Evolutionary conservation across 805 yeast species (phyloP).

Genomic region (Torulaspora delbrueckii): DNA sequence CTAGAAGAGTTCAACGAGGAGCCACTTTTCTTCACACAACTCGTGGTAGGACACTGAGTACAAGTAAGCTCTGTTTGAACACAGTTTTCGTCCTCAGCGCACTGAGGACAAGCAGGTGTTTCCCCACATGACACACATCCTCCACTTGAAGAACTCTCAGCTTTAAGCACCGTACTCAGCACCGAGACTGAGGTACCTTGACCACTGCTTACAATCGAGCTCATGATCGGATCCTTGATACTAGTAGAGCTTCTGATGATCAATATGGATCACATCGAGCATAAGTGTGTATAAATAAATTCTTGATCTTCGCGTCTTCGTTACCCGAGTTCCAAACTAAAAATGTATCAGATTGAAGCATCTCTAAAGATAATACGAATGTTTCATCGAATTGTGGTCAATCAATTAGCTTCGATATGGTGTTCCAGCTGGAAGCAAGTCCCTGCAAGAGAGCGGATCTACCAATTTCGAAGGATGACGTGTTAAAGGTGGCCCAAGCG

Average conservation of each 20-base stretch:
- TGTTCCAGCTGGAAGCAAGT: slow-evolving; percentile 1
- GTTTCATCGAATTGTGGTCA: background rate
- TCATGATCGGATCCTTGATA: slow-evolving; percentile 2
- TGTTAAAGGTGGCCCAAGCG: slow-evolving; percentile 22
- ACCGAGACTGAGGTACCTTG: slow-evolving; percentile 1
- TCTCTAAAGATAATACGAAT: background rate
- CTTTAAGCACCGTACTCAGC: slow-evolving; percentile 1
- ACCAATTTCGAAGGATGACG: slow-evolving; percentile 13
- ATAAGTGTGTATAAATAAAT: background rate
- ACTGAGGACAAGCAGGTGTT: slow-evolving; percentile 49
- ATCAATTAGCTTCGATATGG: background rate
- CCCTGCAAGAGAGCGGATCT: slow-evolving; percentile 14
- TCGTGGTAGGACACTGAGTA: slow-evolving; percentile 48
- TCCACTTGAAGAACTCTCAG: slow-evolving; percentile 14
- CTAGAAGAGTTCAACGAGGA: slow-evolving; percentile 13
- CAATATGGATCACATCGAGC: background rate
- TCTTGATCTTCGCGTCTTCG: background rate
- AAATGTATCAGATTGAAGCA: background rate
- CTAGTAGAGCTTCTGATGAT: background rate
- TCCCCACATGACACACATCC: slow-evolving; percentile 43
- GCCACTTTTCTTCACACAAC: slow-evolving; percentile 40
- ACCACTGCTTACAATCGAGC: slow-evolving; percentile 4
- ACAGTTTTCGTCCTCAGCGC: slow-evolving; percentile 51
- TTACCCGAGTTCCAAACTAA: background rate
- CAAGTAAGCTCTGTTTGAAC: slow-evolving; percentile 54